phyloP scores from a whole-genome alignment of 2,329 filamentous ascomycete species.

The Ophiocordyceps robertsii region DNA sequence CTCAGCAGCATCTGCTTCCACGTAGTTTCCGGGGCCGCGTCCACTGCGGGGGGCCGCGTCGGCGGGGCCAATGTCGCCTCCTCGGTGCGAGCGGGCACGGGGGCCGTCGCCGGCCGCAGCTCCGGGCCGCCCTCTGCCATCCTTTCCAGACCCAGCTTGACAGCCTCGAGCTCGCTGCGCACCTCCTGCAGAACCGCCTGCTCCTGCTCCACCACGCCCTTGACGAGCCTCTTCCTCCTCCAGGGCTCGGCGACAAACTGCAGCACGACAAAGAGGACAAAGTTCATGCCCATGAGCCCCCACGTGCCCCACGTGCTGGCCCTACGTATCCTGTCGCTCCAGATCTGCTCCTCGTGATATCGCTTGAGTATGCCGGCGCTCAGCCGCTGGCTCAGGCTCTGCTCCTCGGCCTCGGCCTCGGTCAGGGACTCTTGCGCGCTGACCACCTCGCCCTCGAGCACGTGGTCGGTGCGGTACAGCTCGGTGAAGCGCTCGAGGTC shows the following conservation, averaged over 20 bases:
- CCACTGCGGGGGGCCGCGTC: not conserved
- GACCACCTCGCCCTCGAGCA: conserved; percentile 74
- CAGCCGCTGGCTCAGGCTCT: conserved; percentile 61
- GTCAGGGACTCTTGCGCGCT: conserved; percentile 59
- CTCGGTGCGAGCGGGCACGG: not conserved
- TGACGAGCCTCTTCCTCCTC: conserved; percentile 68
- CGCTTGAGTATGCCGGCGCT: conserved; percentile 75
- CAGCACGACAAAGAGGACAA: conserved; percentile 73
- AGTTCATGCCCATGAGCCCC: conserved; percentile 94
- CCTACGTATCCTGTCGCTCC: conserved; percentile 91
- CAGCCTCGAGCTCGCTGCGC: conserved; percentile 24
- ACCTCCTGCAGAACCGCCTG: conserved; percentile 41
- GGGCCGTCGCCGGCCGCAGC: conserved; percentile 1
- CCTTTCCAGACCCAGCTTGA: conserved; percentile 16
- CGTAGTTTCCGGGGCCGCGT: conserved; percentile 6
- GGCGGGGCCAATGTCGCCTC: not conserved
- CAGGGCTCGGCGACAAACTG: conserved; percentile 90
- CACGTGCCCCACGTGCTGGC: conserved; percentile 98
- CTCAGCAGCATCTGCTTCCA: conserved; percentile 32
- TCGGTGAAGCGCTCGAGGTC: conserved; percentile 93
- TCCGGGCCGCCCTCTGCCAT: conserved; percentile 6
- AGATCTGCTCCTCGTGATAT: conserved; percentile 98
- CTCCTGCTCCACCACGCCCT: conserved; percentile 69
- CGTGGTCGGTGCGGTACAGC: conserved; percentile 83
- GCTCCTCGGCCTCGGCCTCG: conserved; percentile 64